Evolutionary conservation across 805 yeast genomes (phyloP), one percentile per base, ranked within the genome.

Genomic region (Candida incommunis): DNA sequence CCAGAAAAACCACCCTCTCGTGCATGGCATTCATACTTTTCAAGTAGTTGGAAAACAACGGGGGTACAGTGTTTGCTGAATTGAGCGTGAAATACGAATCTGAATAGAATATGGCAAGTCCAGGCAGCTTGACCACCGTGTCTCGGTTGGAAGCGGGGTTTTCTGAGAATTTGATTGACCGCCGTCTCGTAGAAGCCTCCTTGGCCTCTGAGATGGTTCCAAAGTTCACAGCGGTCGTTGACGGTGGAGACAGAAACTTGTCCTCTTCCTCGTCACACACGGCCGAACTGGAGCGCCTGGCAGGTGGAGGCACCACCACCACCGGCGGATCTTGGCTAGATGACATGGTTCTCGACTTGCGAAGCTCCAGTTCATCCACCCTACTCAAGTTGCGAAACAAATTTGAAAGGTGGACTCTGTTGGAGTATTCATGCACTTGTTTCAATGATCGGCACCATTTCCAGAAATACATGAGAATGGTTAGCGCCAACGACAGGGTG

Each of bases 401-500:
- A 13, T 9, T 31, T 7, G 37, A 31, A 9, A 31, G 37, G n/a
- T 31, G 37, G 18, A 31, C 37, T 31, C 37, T 9, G 37, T 31
- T 9, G n/a, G 37, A 31, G 20, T 31, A 31, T 18, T 31, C 37
- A 31, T 31, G 37, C 7, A 31, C 37, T n/a, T 31, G 37, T 18
- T 31, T 31, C 11, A 31, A n/a, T 5, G 37, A 31, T n/a, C 37
- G 9, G 20, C 37, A 11, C 37, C 37, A 31, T 11, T 18, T 11
- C 37, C 37, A 31, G n/a, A 31, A 31, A n/a, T 31, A 31, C 37
- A 31, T 31, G 18, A 31, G n/a, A 18, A 31, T 31, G 9, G 37
- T 31, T 16, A 31, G 20, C 13, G 18, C 37, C 5, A 31, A 16
- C 4, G 37, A 56, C 55, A 74, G 63, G 62, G 69, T 59, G 25